phyloP scores from a whole-genome alignment of 2,329 filamentous ascomycete species.

The Colletotrichum tanaceti region DNA sequence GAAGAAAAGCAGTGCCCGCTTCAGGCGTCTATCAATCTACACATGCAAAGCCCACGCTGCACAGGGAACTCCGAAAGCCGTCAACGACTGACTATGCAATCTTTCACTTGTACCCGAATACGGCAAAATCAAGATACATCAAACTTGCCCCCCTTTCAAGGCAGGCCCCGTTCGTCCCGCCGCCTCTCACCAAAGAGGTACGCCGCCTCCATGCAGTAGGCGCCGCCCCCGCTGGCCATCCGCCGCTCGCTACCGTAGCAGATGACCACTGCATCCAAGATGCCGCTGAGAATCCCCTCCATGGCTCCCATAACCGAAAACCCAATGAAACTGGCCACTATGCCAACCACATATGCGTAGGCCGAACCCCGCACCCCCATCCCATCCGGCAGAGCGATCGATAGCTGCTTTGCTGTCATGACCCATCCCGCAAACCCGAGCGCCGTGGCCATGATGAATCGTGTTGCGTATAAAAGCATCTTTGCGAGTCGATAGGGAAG shows the following conservation, averaged over 20 bases:
- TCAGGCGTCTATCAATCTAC: conserved; percentile 20
- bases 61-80: conserved; percentile 2
- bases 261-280: conserved; percentile 88
- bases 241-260: conserved; percentile 93
- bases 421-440: conserved; percentile 98
- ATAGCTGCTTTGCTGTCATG: conserved; percentile 83
- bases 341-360: conserved; percentile 93
- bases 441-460: conserved; percentile 89
- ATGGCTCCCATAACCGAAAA: conserved; percentile 93
- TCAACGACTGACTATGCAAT: conserved; percentile 18
- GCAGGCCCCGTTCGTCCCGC: conserved; percentile 48
- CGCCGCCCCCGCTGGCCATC: conserved; percentile 73
- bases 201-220: conserved; percentile 92
- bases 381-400: conserved; percentile 67
- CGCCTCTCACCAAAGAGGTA: conserved; percentile 82
- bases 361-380: conserved; percentile 78
- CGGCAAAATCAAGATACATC: conserved; percentile 10
- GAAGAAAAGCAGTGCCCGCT: not conserved
- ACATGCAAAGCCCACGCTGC: conserved; percentile 19
- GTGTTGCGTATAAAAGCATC: conserved; percentile 87
- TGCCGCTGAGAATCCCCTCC: conserved; percentile 87
- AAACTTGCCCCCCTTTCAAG: conserved; percentile 24
- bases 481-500: conserved; percentile 92
- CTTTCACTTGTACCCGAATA: conserved; percentile 3
- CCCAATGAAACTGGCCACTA: conserved; percentile 93